Base-by-base conservation (phyloP, 129 eudicot species). In the Flaveria ramosissima region DNA sequence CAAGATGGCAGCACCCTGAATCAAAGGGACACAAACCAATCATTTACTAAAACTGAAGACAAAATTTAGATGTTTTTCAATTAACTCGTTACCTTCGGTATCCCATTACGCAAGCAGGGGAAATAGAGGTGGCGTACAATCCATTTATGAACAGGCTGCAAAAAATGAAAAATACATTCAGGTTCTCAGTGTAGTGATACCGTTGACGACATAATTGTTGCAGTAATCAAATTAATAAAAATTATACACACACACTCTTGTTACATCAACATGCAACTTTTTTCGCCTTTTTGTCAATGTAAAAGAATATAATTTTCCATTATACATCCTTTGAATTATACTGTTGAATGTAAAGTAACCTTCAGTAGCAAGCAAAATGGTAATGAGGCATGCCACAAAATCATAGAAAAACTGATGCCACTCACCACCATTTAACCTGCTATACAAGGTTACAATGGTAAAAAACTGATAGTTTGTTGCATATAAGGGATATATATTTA, bases 131-230 rank as follows among this genome's bases (percentile, higher is more conserved):
- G 98, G 0, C 98, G 90, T 30, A 94, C 92, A 89, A 94, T 91
- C 98, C 98, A 94, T 84, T 89, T 94, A 84, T 94, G 98, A 77
- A 94, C 98, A 61, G 98, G 98, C 98, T 94, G 87, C 83, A 84
- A 61, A 20, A 17, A 68, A 65, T 56, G 10, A 19, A 69, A 71
- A 19, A 42, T 3, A 48, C 67, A 67, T 73, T 71, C 77, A 70
- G 26, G 4, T 12, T 8, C 73, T 23, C 17, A 74, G 57, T 30
- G 70, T 16, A 74, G 57, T 43, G 70, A 75, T 51, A 42, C 61
- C 43, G 6, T 43, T 15, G 9, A 76, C 1, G 14, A 61, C 43
- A 76, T 20, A n/a, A 53, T 19, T 76, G 12, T 45, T 52, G 60
- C 60, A 32, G 20, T 32, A 47, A 47, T 57, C 66, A 15, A 23